Percentiles rank a stretch among this genome's conserved stretches.
Conservation (phyloP, 2,329 filamentous ascomycete genomes). For the Fusarium oligoseptatum region DNA sequence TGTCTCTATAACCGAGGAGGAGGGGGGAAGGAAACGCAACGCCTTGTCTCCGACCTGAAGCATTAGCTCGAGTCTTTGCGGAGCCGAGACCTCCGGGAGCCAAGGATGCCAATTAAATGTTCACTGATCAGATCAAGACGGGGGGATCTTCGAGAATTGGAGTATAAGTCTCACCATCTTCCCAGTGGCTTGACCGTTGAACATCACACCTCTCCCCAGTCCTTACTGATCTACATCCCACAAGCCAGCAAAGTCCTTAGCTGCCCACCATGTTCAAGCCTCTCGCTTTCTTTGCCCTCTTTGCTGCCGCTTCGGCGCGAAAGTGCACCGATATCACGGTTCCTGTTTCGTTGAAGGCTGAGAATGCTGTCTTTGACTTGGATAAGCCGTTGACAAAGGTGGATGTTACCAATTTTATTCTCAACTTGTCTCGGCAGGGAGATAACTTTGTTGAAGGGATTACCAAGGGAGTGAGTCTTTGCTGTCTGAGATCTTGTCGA, state of each 20-base stretch:
- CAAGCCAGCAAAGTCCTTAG: background rate
- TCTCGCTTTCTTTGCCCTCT: conserved; percentile 42
- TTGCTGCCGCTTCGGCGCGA: conserved; percentile 50
- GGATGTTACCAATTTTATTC: conserved; percentile 68
- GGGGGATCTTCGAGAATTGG: background rate
- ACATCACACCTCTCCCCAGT: conserved; percentile 5
- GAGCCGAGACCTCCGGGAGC: background rate
- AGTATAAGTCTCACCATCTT: conserved; percentile 27
- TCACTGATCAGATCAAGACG: background rate
- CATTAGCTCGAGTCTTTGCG: conserved; percentile 5
- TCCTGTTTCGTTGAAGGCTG: conserved; percentile 66
- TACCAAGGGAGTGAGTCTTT: conserved; percentile 57
- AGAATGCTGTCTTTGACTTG: conserved; percentile 67
- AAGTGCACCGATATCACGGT: conserved; percentile 66
- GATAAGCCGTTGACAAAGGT: conserved; percentile 64
- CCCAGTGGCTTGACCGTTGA: conserved; percentile 19
- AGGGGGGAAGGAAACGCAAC: background rate
- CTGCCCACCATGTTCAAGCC: conserved; percentile 39
- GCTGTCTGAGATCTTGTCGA: background rate
- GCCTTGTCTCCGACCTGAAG: background rate
- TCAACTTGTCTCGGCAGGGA: conserved; percentile 63
- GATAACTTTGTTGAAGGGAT: conserved; percentile 61
- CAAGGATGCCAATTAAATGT: conserved; percentile 10
- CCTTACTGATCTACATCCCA: conserved; percentile 3
- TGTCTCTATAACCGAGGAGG: background rate